Evolutionary conservation across 495 filamentous ascomycete species (phyloP), one percentile per base, ranked within the genome.

Genomic region (Xylaria telfairii): DNA sequence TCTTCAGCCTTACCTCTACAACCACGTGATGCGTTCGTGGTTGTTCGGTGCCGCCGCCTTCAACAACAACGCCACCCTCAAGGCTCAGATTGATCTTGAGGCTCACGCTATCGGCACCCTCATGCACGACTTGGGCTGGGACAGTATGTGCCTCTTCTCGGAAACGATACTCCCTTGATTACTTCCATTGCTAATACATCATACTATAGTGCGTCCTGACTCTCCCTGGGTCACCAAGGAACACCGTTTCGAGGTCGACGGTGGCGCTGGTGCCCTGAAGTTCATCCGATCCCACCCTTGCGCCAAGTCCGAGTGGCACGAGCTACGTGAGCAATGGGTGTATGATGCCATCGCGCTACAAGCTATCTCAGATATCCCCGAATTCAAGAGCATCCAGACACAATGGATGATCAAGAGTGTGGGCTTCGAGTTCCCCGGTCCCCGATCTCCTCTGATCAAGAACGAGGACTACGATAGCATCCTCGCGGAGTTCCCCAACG

Each of bases 261-360:
- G 86, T 54, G 87, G 85, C 26, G 81, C 84, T 67, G 82, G 76
- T 6, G 84, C 86, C 15, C 74, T 83, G 1, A 77, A 80, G 1
- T 88, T 86, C 65, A 67, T 88, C 13, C 49, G 65, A 0, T 47
- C 42, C 2, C 72, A 81, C 65, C 65, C n/a, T 26, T 46, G 72
- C 47, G 66, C 74, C 7, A 54, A 51, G 15, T 57, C 5, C 0
- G 66, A 75, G 3, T 87, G 82, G 82, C 74, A 82, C 37, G 67
- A 80, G 53, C 76, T 78, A 34, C 74, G 81, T 0, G 26, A 83
- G 9, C 83, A 86, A 67, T 77, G 86, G 12, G 78, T 86, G 2
- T 90, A 86, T 84, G 87, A 90, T 74, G 74, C 84, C 8, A 88
- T 89, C 62, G 85, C 85, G 0, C 74, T 89, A 30, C 85, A 88